Conservation (phyloP, 176 grass and related monocot species). For the Avena eriantha region DNA sequence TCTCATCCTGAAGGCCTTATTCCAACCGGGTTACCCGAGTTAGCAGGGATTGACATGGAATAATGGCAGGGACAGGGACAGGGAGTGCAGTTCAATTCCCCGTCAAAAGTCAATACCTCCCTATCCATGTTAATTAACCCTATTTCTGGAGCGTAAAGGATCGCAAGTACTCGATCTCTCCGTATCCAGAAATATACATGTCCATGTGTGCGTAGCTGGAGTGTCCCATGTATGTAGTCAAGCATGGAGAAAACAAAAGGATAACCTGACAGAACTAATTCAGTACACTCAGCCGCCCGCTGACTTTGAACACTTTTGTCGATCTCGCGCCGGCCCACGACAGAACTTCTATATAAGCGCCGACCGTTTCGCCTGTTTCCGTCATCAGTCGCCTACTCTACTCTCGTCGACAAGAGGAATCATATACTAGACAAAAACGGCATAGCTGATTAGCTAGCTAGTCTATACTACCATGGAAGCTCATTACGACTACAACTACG, state of each 20-base stretch:
- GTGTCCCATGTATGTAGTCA: not conserved
- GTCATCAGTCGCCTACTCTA: not conserved
- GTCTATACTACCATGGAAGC: too few species aligned
- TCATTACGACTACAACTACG: not conserved
- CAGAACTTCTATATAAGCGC: not conserved
- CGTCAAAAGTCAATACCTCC: too few species aligned
- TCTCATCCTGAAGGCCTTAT: too few species aligned
- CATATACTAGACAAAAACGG: not conserved
- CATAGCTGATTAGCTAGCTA: too few species aligned
- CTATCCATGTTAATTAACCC: not conserved
- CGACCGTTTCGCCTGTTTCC: not conserved
- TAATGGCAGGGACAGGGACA: too few species aligned
- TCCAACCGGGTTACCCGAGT: too few species aligned
- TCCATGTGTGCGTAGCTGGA: not conserved
- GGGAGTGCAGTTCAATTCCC: too few species aligned
- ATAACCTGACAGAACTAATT: not conserved
- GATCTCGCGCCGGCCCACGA: not conserved
- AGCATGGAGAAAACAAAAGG: not conserved
- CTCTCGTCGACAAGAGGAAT: not conserved
- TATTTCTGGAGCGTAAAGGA: not conserved
- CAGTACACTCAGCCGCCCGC: not conserved
- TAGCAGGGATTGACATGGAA: too few species aligned
- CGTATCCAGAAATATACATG: too few species aligned
- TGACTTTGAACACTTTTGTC: not conserved
- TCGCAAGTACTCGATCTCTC: too few species aligned